These are phyloP conservation scores for Cicer cuneatum DNA, from an alignment of 306 rosid genomes.

Conservation along the genomic window DNA sequence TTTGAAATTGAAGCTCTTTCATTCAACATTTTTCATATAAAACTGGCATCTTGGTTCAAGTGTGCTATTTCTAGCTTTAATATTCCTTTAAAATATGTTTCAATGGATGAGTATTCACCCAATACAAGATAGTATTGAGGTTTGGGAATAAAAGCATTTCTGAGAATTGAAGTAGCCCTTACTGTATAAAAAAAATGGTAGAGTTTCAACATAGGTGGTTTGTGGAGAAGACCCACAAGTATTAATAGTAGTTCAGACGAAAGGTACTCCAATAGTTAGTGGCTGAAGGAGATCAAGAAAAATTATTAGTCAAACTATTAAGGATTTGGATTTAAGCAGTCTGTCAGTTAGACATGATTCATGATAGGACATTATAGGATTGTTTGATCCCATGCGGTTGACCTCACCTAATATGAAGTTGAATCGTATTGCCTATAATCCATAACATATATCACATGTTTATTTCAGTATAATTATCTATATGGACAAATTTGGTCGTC, in stretches of 20 bases:
- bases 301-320: not conserved
- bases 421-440: constrained; percentile 23
- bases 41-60: not conserved
- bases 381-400: not conserved
- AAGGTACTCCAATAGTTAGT: not conserved
- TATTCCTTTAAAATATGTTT: not conserved
- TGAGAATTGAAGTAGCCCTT: not conserved
- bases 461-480: constrained; percentile 12
- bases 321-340: not conserved
- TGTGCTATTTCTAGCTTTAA: not conserved
- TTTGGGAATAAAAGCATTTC: not conserved
- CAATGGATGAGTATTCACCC: not conserved
- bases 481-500: constrained; percentile 1
- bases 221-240: not conserved
- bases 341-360: not conserved
- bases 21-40: not conserved
- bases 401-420: not conserved
- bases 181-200: not conserved
- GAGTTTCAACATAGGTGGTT: not conserved
- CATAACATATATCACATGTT: constrained; percentile 28
- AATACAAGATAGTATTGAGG: not conserved
- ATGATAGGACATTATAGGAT: not conserved
- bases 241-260: not conserved
- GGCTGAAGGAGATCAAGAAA: not conserved
- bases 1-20: not conserved